Evolutionary conservation across 1,284 basidiomycete species (phyloP).

Genomic region (Trichosporon coremiiforme): DNA sequence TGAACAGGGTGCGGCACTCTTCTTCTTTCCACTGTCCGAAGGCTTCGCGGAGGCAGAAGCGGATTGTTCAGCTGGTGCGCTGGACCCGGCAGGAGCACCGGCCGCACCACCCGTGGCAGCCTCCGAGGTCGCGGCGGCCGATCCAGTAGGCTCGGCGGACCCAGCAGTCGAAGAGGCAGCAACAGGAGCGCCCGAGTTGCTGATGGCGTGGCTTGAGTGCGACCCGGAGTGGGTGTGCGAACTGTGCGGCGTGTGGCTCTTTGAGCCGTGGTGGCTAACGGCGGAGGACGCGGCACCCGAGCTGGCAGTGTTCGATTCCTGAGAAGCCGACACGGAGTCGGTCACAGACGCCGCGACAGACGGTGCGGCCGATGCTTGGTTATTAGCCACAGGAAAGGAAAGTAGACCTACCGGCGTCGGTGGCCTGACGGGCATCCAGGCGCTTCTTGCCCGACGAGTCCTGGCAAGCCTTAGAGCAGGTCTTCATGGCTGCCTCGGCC

Average conservation of each 20-base stretch:
- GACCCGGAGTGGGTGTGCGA: not conserved
- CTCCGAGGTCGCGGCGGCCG: too few relatives aligned
- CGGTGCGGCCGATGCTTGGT: not conserved
- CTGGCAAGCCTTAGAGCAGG: not conserved
- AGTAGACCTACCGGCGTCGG: not conserved
- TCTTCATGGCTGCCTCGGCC: not conserved
- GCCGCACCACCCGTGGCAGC: not conserved
- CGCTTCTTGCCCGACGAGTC: not conserved
- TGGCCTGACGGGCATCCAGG: not conserved
- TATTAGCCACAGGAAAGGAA: not conserved
- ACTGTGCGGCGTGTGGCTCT: not conserved
- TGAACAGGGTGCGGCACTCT: not conserved
- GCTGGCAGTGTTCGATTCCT: not conserved
- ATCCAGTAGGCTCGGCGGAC: too few relatives aligned
- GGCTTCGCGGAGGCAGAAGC: not conserved
- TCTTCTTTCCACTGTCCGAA: not conserved
- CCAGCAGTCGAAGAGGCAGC: too few relatives aligned
- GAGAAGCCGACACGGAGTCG: not conserved
- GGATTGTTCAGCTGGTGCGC: not conserved
- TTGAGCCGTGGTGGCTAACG: not conserved
- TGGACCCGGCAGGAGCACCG: not conserved
- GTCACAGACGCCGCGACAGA: not conserved
- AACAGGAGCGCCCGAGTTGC: not conserved
- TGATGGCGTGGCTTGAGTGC: not conserved
- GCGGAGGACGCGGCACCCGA: not conserved